Conservation (phyloP, 2,329 filamentous ascomycete genomes). For the Ceratocystis lukuohia region DNA sequence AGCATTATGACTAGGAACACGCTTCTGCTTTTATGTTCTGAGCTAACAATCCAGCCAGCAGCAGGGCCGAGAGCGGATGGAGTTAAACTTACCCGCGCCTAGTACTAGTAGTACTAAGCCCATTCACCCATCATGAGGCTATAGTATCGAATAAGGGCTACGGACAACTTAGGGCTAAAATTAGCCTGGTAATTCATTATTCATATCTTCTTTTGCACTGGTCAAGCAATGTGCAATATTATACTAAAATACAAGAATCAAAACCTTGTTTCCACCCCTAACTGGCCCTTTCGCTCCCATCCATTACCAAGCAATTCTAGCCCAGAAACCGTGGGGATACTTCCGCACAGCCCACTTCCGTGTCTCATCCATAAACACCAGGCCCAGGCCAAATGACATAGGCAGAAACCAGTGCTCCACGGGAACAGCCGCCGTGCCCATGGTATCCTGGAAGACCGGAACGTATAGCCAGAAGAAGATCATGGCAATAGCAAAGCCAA, state of each 20-base stretch:
- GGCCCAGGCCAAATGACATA: constrained; percentile 46
- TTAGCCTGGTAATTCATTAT: background rate
- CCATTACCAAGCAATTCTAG: constrained; percentile 43
- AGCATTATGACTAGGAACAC: background rate
- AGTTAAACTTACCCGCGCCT: background rate
- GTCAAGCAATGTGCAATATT: background rate
- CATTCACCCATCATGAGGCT: background rate
- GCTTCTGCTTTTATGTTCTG: too few relatives aligned
- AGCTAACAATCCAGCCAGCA: background rate
- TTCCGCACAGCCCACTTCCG: constrained; percentile 50
- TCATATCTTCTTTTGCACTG: background rate
- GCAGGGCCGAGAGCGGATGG: background rate
- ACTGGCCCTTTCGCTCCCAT: background rate
- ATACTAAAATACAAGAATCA: background rate
- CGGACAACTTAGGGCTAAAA: background rate
- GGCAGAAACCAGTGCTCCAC: constrained; percentile 67
- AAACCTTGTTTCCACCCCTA: background rate
- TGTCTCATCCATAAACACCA: constrained; percentile 43
- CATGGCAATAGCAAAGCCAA: constrained; percentile 78
- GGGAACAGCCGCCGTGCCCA: constrained; percentile 48
- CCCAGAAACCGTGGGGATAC: constrained; percentile 44
- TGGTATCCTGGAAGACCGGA: constrained; percentile 66
- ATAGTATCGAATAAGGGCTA: background rate
- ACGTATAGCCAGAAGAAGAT: constrained; percentile 91
- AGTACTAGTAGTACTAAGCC: background rate